These are phyloP conservation scores for Camillea tinctor DNA, from an alignment of 2,329 filamentous ascomycete species.

Conservation along the genomic window DNA sequence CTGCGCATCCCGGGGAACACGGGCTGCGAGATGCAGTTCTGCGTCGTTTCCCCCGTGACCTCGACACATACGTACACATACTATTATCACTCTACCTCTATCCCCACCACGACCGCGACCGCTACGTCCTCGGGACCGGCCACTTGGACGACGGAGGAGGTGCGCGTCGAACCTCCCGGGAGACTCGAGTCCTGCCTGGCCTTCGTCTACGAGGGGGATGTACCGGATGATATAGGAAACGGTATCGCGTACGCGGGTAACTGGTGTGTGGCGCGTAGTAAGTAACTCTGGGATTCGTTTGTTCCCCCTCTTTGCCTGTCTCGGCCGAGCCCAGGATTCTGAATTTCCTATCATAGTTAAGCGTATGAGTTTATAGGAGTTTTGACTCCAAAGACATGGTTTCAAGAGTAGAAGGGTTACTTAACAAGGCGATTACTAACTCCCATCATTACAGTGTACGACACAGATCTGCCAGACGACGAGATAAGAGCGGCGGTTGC, in stretches of 20 bases:
- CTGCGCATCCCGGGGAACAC: constrained; percentile 26
- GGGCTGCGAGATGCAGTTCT: constrained; percentile 29
- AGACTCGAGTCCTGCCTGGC: constrained; percentile 19
- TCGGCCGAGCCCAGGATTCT: constrained; percentile 21
- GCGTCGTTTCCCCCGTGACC: constrained; percentile 11
- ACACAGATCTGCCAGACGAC: too few species aligned
- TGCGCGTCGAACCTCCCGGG: constrained; percentile 4
- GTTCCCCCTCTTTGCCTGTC: constrained; percentile 11
- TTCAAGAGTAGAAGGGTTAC: too few species aligned
- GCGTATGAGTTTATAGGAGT: too few species aligned
- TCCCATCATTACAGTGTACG: too few species aligned
- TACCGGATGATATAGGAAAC: constrained; percentile 19
- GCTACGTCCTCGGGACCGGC: constrained; percentile 19
- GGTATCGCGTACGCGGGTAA: constrained; percentile 10
- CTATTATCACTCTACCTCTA: constrained; percentile 6
- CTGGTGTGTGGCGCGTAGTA: constrained; percentile 21
- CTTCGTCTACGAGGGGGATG: constrained; percentile 24
- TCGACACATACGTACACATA: constrained; percentile 12
- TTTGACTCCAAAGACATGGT: too few species aligned
- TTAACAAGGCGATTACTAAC: too few species aligned
- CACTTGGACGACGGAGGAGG: constrained; percentile 8
- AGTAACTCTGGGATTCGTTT: too few species aligned
- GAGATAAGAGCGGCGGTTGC: too few species aligned
- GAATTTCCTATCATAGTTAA: too few species aligned
- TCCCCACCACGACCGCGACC: constrained; percentile 8